Base-by-base conservation (phyloP, 371 early-diverging fungal genomes). In the Haplosporangium sp. region DNA sequence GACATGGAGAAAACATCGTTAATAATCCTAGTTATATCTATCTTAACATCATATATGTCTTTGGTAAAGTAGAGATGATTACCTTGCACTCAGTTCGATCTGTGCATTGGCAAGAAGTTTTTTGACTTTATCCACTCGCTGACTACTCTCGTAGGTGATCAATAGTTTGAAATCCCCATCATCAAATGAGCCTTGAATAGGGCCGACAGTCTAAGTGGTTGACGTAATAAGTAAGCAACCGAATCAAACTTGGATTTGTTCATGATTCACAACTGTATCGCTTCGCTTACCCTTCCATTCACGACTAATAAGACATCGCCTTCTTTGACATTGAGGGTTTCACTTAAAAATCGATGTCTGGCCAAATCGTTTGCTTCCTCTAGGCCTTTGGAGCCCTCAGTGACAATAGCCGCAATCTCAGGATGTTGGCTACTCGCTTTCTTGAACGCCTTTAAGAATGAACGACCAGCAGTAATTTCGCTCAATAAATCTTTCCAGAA, bases 161-260 rank as follows among this genome's bases (percentile, higher is more conserved):
- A 94, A 79, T 35, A 81, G 50, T 37, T 82, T 72, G 50, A 91
- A 87, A 67, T 94, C 90, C 1, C 83, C 85, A 1, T 58, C 50
- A 5, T 72, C 66, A 63, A 93, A 92, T 10, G 71, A 40, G 0
- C 65, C 75, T 4, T 74, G 67, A 13, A 92, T 73, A 19, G 92
- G 89, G 4, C 92, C 90, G 11, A 90, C 69, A 2, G 86, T 71
- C 88, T 88, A 13, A 17, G 17, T 48, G 48, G 9, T 13, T 15
- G 17, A 27, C 27, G 27, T 27, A 27, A 27, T 27, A 27, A 27
- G 27, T 11, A 42, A 11, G 44, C 44, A 42, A 42, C 11, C 44
- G 44, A 42, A 8, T 5, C 13, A 4, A 13, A 48, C 17, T 34
- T 3, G 6, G 13, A 9, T 27, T 9, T 34, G 8, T 34, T 34